Base-by-base conservation (phyloP, 352 stramenopile species). In the Chrysophaeum taylorii region DNA sequence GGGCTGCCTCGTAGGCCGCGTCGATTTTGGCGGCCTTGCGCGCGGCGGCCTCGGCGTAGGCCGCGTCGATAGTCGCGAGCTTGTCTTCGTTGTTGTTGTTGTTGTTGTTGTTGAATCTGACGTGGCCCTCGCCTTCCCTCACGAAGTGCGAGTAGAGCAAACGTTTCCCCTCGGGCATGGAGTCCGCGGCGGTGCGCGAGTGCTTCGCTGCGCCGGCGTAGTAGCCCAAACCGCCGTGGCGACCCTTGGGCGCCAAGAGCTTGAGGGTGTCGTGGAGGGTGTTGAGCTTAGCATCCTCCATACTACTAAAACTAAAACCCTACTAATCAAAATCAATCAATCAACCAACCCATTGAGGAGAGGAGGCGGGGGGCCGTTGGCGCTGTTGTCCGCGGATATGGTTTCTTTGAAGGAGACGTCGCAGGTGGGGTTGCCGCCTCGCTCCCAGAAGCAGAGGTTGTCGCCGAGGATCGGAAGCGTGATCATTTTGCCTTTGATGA, bases 281-380 rank as follows among this genome's bases (percentile, higher is more conserved):
- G 27, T 27, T 36, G 25, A 63, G 29, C 52, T 63, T 63, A 7
- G 27, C 33, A 12, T 63, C 52, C 52, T 63, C 52, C 52, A 63
- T 63, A 15, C 27, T 31, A 25, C 14, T 31, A 25, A 25, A 61
- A 16, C 27, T 41, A n/a, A n/a, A n/a, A n/a, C n/a, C n/a, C n/a
- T n/a, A n/a, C n/a, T n/a, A n/a, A n/a, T n/a, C n/a, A n/a, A n/a
- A n/a, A n/a, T n/a, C n/a, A n/a, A n/a, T n/a, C n/a, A n/a, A n/a
- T n/a, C n/a, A n/a, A n/a, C n/a, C n/a, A n/a, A n/a, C n/a, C n/a
- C n/a, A n/a, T n/a, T n/a, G n/a, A n/a, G n/a, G n/a, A n/a, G n/a
- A n/a, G n/a, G n/a, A n/a, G n/a, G n/a, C n/a, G n/a, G n/a, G n/a
- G n/a, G n/a, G n/a, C n/a, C n/a, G n/a, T n/a, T n/a, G n/a, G n/a